phyloP scores from a whole-genome alignment of 495 filamentous ascomycete species.

The Neurospora terricola region DNA sequence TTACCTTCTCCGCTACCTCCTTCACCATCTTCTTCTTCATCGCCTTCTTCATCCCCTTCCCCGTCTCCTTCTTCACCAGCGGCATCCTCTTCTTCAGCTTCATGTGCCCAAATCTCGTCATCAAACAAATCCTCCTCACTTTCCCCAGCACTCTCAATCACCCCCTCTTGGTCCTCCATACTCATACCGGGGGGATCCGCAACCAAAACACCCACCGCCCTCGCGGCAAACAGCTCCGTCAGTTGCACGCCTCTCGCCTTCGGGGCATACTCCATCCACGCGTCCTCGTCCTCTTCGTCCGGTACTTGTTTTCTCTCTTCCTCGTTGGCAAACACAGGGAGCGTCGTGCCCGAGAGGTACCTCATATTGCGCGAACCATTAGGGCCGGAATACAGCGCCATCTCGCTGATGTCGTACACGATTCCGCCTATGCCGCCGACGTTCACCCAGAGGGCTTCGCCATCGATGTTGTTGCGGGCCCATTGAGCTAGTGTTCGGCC shows the following conservation, averaged over 20 bases:
- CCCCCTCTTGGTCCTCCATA: neutral
- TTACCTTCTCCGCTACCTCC: neutral
- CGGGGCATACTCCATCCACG: neutral
- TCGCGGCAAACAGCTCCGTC: neutral
- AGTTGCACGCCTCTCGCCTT: neutral
- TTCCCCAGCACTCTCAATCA: neutral
- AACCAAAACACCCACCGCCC: neutral
- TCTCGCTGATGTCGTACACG: neutral
- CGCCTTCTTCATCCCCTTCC: neutral
- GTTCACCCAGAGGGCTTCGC: neutral
- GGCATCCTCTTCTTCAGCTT: neutral
- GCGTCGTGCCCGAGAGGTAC: neutral
- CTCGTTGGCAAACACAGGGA: neutral
- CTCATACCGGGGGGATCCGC: neutral
- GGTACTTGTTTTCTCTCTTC: neutral
- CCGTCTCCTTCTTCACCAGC: neutral
- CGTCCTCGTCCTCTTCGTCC: neutral
- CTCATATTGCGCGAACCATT: neutral
- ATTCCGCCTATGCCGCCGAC: neutral
- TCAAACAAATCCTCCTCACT: neutral
- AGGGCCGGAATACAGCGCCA: neutral
- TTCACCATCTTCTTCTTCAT: neutral
- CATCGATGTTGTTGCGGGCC: neutral
- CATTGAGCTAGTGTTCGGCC: neutral
- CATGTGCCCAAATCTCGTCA: neutral